A percentile compares a stretch with the other conserved stretches of the same genome.
Evolutionary conservation across 805 yeast genomes (phyloP).

Genomic region (Starmerella ratchasimensis): DNA sequence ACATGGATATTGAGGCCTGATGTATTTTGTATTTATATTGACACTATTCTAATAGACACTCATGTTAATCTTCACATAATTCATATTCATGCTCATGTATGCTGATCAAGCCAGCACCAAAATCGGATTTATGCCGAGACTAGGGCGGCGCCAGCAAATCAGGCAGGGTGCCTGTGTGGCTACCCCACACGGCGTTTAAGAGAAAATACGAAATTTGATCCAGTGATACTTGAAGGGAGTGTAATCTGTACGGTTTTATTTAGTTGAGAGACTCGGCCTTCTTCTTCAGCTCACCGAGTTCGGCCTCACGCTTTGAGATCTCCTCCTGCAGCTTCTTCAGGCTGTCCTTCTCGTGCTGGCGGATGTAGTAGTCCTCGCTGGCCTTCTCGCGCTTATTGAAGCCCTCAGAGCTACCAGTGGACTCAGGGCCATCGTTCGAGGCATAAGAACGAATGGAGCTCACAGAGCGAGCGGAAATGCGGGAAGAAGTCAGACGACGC

Average conservation of each 20-base stretch:
- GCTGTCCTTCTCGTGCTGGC: conserved; percentile 75
- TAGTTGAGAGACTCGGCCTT: conserved; percentile 18
- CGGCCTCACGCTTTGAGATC: conserved; percentile 23
- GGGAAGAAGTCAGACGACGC: conserved; percentile 9
- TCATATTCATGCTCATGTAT: no score
- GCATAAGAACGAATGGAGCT: conserved; percentile 19
- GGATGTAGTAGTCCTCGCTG: conserved; percentile 75
- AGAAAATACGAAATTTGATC: no score
- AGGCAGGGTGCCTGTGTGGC: no score
- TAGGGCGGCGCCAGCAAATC: no score
- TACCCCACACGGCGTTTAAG: no score
- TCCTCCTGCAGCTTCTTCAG: conserved; percentile 43
- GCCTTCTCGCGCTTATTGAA: conserved; percentile 87
- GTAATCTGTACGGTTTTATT: background rate
- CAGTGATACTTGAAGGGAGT: no score
- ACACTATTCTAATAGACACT: no score
- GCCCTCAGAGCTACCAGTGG: conserved; percentile 35
- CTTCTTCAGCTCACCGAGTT: conserved; percentile 21
- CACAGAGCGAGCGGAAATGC: conserved; percentile 8
- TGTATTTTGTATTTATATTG: no score
- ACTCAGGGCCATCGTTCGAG: conserved; percentile 4
- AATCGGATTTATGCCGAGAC: no score
- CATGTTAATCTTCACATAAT: no score
- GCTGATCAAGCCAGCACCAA: no score
- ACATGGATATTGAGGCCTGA: conserved; percentile 12